Conservation (phyloP, 805 yeast species). For the Metschnikowia peoriensis region DNA sequence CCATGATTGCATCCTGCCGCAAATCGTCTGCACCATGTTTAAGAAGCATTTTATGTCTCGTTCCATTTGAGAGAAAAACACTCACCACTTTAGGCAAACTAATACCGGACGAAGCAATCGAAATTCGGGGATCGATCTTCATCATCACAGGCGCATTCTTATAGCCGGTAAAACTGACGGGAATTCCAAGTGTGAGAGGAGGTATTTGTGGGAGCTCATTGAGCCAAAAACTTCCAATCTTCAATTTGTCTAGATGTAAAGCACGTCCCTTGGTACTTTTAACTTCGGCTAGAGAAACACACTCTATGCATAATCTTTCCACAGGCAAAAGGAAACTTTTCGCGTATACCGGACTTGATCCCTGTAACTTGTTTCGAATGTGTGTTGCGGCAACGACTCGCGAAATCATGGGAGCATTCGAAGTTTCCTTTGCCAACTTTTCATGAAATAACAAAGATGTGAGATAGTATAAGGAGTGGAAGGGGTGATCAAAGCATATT, state of each 20-base stretch:
- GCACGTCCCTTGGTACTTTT: slow-evolving; percentile 36
- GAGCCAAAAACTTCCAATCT: slow-evolving; percentile 50
- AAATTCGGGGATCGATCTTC: slow-evolving; percentile 44
- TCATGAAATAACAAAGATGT: slow-evolving; percentile 54
- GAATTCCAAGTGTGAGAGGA: slow-evolving; percentile 58
- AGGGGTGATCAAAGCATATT: slow-evolving; percentile 61
- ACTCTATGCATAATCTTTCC: slow-evolving; percentile 48
- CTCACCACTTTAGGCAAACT: slow-evolving; percentile 82
- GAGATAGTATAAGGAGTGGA: slow-evolving; percentile 64
- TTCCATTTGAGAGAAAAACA: slow-evolving; percentile 57
- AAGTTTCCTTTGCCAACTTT: slow-evolving; percentile 24
- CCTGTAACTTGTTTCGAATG: slow-evolving; percentile 44
- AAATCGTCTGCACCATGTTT: slow-evolving; percentile 91
- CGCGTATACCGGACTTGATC: slow-evolving; percentile 23
- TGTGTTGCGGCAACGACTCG: slow-evolving; percentile 47
- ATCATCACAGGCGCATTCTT: slow-evolving; percentile 45
- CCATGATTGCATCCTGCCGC: slow-evolving; percentile 96
- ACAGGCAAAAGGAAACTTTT: slow-evolving; percentile 41
- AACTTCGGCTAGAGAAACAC: slow-evolving; percentile 50
- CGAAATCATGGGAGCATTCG: slow-evolving; percentile 43
- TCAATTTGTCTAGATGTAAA: slow-evolving; percentile 33
- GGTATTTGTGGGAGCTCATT: slow-evolving; percentile 53
- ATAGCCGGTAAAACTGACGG: slow-evolving; percentile 47
- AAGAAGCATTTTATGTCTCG: slow-evolving; percentile 54
- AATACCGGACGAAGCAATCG: slow-evolving; percentile 77